Base-by-base conservation (phyloP, 1,284 basidiomycete species). In the Cutaneotrichosporon sp. region DNA sequence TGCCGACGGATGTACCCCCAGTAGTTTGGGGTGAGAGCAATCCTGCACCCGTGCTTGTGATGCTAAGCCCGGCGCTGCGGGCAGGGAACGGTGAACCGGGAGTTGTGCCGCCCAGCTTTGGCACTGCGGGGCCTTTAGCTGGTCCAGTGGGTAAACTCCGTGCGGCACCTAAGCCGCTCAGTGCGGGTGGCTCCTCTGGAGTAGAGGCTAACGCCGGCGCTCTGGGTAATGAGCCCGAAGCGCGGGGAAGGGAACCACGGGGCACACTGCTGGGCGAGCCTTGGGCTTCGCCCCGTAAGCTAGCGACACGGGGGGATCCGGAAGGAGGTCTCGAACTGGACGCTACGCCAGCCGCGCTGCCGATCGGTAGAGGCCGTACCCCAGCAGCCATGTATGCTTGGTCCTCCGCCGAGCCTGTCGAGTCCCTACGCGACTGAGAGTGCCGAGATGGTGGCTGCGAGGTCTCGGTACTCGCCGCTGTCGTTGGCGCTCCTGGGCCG, bases 21-120 rank as follows among this genome's bases (percentile, higher is more conserved):
- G 66, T 68, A 0, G 67, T 65, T 42, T 73, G 66, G 8, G 66
- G 65, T 7, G 67, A 66, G 9, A 67, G 41, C 7, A 57, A 17
- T 29, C 39, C 37, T 0, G 43, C 20, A 8, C 22, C 35, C 20
- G 19, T 29, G 12, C 27, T 34, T 7, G 35, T 11, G 22, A 44
- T 19, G 42, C 42, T 24, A 7, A 11, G 42, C 27, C 26, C 9
- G 12, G 37, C 12, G 17, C 17, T 27, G n/a, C 24, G 44, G 14
- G 42, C 14, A 11, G 14, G 35, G 24, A 48, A 20, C 12, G 20
- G 34, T 19, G 27, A 39, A 19, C 42, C 42, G 25, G 42, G 19
- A 11, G 33, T 44, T 25, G 46, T 22, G 3, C 17, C 25, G 3
- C 17, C 32, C 16, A 29, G 4, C 17, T 39, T 20, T 5, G 41